Conservation (phyloP, 371 early-diverging fungal species). For the Mucor sp. region DNA sequence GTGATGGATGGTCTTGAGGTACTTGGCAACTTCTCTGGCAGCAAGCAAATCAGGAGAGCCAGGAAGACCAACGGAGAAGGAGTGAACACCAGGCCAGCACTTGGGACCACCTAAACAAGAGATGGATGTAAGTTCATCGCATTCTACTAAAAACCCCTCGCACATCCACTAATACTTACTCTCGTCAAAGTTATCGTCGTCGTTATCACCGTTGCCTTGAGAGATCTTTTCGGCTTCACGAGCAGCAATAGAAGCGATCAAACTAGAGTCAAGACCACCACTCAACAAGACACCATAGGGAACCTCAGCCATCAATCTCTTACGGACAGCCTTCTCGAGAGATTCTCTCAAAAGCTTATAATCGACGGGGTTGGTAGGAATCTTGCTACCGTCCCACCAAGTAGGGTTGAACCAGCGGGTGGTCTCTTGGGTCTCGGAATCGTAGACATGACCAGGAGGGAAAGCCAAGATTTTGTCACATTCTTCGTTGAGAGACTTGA, state of each 20-base stretch:
- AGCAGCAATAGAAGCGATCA: conserved; percentile 93
- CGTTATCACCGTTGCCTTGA: conserved; percentile 15
- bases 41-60: conserved; percentile 92
- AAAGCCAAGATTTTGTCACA: conserved; percentile 95
- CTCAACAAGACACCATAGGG: conserved; percentile 95
- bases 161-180: conserved; percentile 41
- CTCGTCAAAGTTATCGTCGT: conserved; percentile 62
- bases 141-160: neutral
- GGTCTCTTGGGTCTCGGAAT: conserved; percentile 74
- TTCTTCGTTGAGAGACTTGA: conserved; percentile 93
- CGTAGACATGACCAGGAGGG: conserved; percentile 94
- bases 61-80: conserved; percentile 93
- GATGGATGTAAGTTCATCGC: neutral
- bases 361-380: conserved; percentile 58
- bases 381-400: conserved; percentile 77
- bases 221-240: conserved; percentile 74
- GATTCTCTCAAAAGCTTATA: conserved; percentile 76
- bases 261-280: conserved; percentile 93
- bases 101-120: conserved; percentile 43
- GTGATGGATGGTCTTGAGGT: conserved; percentile 90
- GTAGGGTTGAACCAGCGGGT: conserved; percentile 87
- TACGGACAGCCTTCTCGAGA: conserved; percentile 86
- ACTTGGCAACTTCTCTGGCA: conserved; percentile 91
- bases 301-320: conserved; percentile 96
- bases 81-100: conserved; percentile 87